Percentiles rank a stretch among this genome's conserved stretches.
phyloP scores from a whole-genome alignment of 176 grass and related monocot genomes.

The Carex littledalei region DNA sequence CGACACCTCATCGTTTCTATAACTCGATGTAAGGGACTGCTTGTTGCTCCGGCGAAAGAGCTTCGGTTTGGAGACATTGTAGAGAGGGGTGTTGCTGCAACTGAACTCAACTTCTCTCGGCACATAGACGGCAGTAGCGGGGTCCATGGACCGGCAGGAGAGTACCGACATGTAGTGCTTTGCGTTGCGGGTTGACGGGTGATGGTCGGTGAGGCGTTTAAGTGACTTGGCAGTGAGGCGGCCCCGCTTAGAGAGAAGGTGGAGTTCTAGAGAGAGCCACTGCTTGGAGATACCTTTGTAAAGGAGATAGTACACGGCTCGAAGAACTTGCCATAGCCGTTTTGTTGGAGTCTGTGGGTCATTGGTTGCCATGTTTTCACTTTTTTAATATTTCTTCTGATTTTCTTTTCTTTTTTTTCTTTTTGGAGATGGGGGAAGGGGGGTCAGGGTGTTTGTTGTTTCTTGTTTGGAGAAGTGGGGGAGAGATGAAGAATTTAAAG shows the following conservation, averaged over 20 bases:
- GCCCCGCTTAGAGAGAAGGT: conserved; percentile 40
- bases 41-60: not conserved
- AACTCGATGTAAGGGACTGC: not conserved
- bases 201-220: not conserved
- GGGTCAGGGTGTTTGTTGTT: not conserved
- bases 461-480: not conserved
- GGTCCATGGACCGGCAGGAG: conserved; percentile 66
- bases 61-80: conserved; percentile 16
- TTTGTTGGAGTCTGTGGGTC: conserved; percentile 17
- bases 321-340: conserved; percentile 44
- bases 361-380: conserved; percentile 24
- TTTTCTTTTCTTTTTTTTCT: not conserved
- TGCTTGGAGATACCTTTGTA: conserved; percentile 55
- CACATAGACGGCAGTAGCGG: conserved; percentile 34
- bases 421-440: not conserved
- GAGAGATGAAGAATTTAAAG: conserved; percentile 34
- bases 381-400: not conserved
- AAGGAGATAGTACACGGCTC: conserved; percentile 48
- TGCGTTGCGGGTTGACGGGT: not conserved
- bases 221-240: conserved; percentile 22
- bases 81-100: conserved; percentile 65
- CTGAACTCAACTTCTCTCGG: conserved; percentile 85
- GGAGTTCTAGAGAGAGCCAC: conserved; percentile 57
- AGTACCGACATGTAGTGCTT: conserved; percentile 30
- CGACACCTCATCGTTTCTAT: not conserved